Percentiles rank a stretch among this genome's conserved stretches.
These are phyloP conservation scores for Panicum hallii DNA, from an alignment of 202 grass and related monocot species.

Conservation along the genomic window DNA sequence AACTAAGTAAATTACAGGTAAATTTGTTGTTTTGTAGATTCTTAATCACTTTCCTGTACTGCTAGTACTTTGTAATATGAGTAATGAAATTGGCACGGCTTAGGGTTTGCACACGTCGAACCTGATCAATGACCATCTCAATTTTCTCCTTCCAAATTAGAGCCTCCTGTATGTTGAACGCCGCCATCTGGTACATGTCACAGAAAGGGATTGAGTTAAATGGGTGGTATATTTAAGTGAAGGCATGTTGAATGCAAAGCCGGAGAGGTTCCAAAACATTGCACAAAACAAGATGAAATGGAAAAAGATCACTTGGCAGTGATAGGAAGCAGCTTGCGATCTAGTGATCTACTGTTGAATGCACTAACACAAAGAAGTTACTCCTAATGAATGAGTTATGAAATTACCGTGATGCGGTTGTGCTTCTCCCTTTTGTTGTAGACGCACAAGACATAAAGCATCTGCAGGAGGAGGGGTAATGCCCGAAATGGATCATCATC, in stretches of 20 bases:
- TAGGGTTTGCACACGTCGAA: conserved; percentile 36
- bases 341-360: not conserved
- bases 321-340: not conserved
- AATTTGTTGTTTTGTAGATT: not conserved
- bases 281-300: not conserved
- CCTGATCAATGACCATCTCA: conserved; percentile 95
- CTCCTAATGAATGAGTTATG: not conserved
- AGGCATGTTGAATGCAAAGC: not conserved
- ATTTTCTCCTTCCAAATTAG: conserved; percentile 98
- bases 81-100: not conserved
- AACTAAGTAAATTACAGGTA: not conserved
- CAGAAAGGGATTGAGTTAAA: conserved; percentile 31
- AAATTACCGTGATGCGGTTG: conserved; percentile 70
- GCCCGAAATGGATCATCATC: conserved; percentile 9
- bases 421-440: conserved; percentile 99
- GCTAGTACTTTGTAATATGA: not conserved
- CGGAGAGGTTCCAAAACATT: not conserved
- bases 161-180: conserved; percentile 97
- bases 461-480: conserved; percentile 53
- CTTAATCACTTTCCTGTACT: conserved; percentile 12
- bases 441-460: conserved; percentile 90
- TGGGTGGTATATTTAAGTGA: not conserved
- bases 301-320: not conserved
- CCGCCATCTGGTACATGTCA: conserved; percentile 76
- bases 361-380: conserved; percentile 8